Evolutionary conservation across 106 monocot genomes (phyloP).

Genomic region (Acorus calamus): DNA sequence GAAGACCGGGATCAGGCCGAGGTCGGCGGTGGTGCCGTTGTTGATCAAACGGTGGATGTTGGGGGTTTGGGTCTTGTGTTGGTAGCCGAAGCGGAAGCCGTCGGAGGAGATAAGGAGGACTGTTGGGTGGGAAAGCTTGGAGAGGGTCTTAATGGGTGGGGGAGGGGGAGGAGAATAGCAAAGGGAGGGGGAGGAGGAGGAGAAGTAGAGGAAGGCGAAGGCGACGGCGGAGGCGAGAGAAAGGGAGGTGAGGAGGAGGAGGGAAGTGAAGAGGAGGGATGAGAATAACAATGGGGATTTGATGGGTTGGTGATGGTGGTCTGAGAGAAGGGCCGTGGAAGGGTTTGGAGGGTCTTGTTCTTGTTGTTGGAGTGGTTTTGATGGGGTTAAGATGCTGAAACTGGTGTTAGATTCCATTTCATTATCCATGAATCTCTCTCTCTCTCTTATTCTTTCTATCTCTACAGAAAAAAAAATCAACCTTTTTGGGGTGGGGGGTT

Average conservation of each 20-base stretch:
- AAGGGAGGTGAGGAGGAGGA: background rate
- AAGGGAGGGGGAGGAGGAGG: constrained; percentile 3
- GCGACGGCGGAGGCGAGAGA: background rate
- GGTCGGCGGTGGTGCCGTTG: constrained; percentile 39
- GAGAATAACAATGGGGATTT: background rate
- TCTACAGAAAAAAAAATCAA: too few species aligned
- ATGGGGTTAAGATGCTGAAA: too few species aligned
- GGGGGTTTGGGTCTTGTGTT: constrained; percentile 40
- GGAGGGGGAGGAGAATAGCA: background rate
- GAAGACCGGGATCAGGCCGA: constrained; percentile 52
- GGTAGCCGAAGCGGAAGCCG: constrained; percentile 71
- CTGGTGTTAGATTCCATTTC: too few species aligned
- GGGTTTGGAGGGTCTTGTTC: constrained; percentile 1
- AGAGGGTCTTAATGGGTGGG: background rate
- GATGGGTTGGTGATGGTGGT: background rate
- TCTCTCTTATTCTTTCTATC: too few species aligned
- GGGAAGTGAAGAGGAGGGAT: background rate
- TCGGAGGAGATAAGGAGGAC: constrained; percentile 61
- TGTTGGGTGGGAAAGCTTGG: constrained; percentile 20
- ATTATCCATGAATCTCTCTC: too few species aligned
- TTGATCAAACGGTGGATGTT: constrained; percentile 52
- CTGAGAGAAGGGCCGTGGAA: constrained; percentile 5
- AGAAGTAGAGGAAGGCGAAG: constrained; percentile 7
- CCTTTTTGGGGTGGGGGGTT: too few species aligned
- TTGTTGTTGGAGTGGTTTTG: background rate